phyloP scores from a whole-genome alignment of 495 filamentous ascomycete genomes.

The Neurospora sp. region DNA sequence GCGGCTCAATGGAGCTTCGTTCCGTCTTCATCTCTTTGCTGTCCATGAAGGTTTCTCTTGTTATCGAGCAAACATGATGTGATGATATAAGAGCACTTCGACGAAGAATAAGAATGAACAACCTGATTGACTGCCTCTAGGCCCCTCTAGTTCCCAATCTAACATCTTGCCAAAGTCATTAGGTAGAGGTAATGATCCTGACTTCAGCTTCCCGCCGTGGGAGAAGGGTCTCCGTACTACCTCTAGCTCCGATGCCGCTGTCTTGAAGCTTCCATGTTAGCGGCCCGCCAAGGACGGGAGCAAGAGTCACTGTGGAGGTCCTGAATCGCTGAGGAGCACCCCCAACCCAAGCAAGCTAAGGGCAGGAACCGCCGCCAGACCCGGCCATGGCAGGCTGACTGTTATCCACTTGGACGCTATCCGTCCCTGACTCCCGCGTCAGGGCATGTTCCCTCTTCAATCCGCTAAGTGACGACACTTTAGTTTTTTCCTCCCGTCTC shows the following conservation, averaged over 20 bases:
- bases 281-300: not conserved
- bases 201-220: not conserved
- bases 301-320: not conserved
- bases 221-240: not conserved
- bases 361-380: not conserved
- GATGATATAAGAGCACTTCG: too few relatives aligned
- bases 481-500: not conserved
- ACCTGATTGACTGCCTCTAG: too few relatives aligned
- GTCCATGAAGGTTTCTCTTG: not conserved
- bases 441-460: not conserved
- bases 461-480: conserved; percentile 2
- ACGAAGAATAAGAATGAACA: not conserved
- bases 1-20: not conserved
- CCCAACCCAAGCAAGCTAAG: not conserved
- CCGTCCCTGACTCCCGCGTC: not conserved
- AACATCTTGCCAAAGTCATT: not conserved
- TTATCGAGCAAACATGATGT: not conserved
- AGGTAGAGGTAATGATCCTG: not conserved
- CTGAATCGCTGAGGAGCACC: not conserved
- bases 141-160: too few relatives aligned
- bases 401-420: not conserved
- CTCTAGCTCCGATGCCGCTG: not conserved
- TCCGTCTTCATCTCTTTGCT: not conserved
- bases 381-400: not conserved
- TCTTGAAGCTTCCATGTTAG: not conserved